Conservation (phyloP, 164 flowering plant species). For the Berberis thunbergii region DNA sequence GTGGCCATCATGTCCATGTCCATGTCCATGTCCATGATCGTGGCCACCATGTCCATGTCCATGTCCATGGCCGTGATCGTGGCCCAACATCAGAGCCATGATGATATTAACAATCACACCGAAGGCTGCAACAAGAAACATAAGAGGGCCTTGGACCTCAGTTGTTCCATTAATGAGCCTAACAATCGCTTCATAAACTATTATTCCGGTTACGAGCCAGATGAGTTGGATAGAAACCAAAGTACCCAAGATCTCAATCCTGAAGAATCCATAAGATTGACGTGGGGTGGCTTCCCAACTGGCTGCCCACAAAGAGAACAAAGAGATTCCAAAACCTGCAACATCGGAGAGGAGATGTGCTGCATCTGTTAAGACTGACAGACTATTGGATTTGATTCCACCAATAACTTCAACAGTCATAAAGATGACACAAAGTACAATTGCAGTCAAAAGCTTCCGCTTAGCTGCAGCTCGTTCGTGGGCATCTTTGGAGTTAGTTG, state of each 20-base stretch:
- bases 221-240: constrained; percentile 82
- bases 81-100: constrained; percentile 75
- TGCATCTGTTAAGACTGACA: constrained; percentile 81
- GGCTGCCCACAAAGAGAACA: constrained; percentile 80
- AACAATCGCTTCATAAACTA: constrained; percentile 77
- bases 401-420: constrained; percentile 79
- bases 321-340: constrained; percentile 81
- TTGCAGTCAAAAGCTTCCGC: constrained; percentile 59
- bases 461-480: constrained; percentile 58
- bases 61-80: constrained; percentile 41
- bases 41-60: constrained; percentile 10
- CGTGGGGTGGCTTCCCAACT: constrained; percentile 95
- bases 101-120: constrained; percentile 68
- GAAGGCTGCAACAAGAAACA: constrained; percentile 75
- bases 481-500: constrained; percentile 42
- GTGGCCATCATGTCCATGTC: neutral
- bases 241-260: constrained; percentile 86
- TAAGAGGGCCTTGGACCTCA: constrained; percentile 66
- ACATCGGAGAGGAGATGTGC: constrained; percentile 84
- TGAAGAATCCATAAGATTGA: constrained; percentile 79
- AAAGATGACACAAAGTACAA: constrained; percentile 55
- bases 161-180: constrained; percentile 49
- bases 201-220: constrained; percentile 81
- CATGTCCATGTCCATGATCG: constrained; percentile 19
- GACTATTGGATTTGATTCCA: constrained; percentile 84